Conservation (phyloP, 805 yeast genomes). For the Jamesozyma piceae region DNA sequence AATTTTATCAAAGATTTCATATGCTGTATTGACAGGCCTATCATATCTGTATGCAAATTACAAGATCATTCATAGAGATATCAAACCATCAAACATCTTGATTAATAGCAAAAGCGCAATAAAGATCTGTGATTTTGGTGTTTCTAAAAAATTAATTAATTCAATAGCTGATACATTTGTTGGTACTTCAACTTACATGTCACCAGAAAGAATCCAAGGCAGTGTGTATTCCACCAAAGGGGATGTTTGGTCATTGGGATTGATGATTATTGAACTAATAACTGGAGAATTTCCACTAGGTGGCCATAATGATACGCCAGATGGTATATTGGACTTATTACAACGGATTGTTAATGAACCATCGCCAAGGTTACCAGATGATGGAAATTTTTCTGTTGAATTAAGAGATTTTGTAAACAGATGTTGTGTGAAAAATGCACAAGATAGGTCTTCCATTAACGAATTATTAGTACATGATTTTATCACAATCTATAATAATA, state of each 20-base stretch:
- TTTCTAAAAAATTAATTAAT: constrained; percentile 80
- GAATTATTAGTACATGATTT: constrained; percentile 44
- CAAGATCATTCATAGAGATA: constrained; percentile 88
- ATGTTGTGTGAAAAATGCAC: constrained; percentile 65
- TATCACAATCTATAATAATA: constrained; percentile 28
- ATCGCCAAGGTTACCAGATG: constrained; percentile 61
- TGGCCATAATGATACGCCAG: constrained; percentile 55
- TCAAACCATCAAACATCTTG: constrained; percentile 89
- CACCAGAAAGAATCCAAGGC: constrained; percentile 96
- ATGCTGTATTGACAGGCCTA: constrained; percentile 70
- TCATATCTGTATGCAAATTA: constrained; percentile 74
- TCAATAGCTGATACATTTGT: constrained; percentile 97
- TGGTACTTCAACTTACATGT: constrained; percentile 95
- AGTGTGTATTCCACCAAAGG: constrained; percentile 88
- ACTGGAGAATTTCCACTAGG: constrained; percentile 72
- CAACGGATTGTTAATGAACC: constrained; percentile 91
- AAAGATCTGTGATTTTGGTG: constrained; percentile 95
- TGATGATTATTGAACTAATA: constrained; percentile 81
- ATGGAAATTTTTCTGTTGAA: constrained; percentile 30
- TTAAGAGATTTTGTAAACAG: constrained; percentile 62
- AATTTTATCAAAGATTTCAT: constrained; percentile 65
- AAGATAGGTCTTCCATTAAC: constrained; percentile 60
- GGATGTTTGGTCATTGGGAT: constrained; percentile 94
- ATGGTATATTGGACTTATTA: constrained; percentile 80
- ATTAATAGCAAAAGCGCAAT: constrained; percentile 80